These are phyloP conservation scores for Sclerotinia borealis DNA, from an alignment of 2,329 filamentous ascomycete species.

Conservation along the genomic window DNA sequence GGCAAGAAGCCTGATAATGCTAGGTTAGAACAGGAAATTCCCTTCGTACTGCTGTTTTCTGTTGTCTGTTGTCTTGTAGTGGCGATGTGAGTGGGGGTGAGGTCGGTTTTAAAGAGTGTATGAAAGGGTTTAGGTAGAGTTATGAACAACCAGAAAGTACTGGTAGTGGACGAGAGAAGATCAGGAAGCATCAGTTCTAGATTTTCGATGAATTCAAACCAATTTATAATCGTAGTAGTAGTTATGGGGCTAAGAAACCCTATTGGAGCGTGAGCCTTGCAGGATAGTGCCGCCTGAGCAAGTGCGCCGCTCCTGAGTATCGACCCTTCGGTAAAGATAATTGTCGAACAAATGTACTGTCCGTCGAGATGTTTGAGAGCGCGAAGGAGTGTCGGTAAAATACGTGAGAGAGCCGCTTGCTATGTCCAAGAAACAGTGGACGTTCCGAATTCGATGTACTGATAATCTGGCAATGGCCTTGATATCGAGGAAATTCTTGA, in stretches of 20 bases:
- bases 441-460: neutral
- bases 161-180: neutral
- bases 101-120: neutral
- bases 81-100: neutral
- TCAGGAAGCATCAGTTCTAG: slow-evolving; percentile 3
- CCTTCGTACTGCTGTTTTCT: neutral
- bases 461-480: neutral
- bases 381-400: neutral
- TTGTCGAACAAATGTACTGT: neutral
- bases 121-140: neutral
- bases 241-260: neutral
- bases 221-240: neutral
- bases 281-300: neutral
- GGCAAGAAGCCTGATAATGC: neutral
- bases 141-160: slow-evolving; percentile 7
- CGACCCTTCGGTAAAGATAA: neutral
- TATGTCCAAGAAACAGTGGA: neutral
- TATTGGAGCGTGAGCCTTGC: neutral
- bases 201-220: neutral
- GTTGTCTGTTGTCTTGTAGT: neutral
- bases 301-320: neutral
- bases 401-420: neutral
- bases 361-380: neutral
- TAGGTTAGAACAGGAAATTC: neutral
- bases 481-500: neutral